Evolutionary conservation across 139 green algal species (phyloP), one percentile per base, ranked within the genome.

Genomic region (Closterium sp.): DNA sequence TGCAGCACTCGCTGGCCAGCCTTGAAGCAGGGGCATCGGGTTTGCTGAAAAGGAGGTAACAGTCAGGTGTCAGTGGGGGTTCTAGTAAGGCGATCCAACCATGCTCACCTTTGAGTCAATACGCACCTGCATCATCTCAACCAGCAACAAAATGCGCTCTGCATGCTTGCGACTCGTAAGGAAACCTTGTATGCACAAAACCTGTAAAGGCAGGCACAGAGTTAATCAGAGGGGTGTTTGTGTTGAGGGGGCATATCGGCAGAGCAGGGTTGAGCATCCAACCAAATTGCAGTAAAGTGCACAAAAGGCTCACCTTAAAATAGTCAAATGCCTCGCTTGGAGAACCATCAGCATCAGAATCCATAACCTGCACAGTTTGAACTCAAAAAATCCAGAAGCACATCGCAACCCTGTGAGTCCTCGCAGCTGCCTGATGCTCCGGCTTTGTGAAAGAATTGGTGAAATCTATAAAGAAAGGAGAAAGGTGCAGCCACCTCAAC

Each of bases 181-280:
- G 94, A 99, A 99, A 69, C 98, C 98, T 94, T 99, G 97, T 88
- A 99, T 99, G 91, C 97, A 97, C 36, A 99, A 94, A 89, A 91
- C 34, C 90, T 91, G 38, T 4, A 93, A 23, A 19, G 84, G 8
- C 32, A 87, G 88, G 3, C 28, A 31, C 85, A 89, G 85, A 23
- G 16, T 76, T 28, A 28, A 76, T 28, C 16, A 76, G 12, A 28
- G 25, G 9, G 55, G 25, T 76, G 25, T 76, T 2, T 76, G 12
- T 2, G 25, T 28, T 2, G 10, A 28, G 55, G 55, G 55, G 25
- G 25, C 55, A 76, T 76, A 4, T 28, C 16, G 23, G 55, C 12
- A 76, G 55, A 76, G 55, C 55, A 28, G 55, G 55, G 25, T 2
- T 6, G 55, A 28, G 55, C 16, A 76, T 28, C 9, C 38, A 76